Evolutionary conservation across 2,329 filamentous ascomycete genomes (phyloP).

Genomic region (Corynespora cassiicola): DNA sequence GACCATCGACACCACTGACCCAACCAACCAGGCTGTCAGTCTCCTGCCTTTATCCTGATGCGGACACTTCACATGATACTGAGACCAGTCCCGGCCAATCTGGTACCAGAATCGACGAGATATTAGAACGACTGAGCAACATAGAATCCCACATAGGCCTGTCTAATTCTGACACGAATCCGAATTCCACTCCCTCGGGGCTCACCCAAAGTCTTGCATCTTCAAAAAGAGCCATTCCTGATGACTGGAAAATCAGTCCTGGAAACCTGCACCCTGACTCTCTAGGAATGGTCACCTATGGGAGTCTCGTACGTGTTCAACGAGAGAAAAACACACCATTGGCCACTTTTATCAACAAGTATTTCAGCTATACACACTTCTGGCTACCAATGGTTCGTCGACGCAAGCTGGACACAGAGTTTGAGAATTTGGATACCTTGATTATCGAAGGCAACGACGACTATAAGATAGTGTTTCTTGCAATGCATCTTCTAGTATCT

Average conservation of each 20-base stretch:
- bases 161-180: not conserved
- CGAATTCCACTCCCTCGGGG: not conserved
- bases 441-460: too few species aligned
- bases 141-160: conserved; percentile 9
- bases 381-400: conserved; percentile 22
- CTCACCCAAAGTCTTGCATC: too few species aligned
- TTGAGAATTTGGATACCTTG: too few species aligned
- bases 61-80: conserved; percentile 3
- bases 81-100: not conserved
- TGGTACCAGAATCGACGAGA: conserved; percentile 18
- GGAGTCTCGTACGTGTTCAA: conserved; percentile 12
- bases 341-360: conserved; percentile 5
- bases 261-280: conserved; percentile 7
- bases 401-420: conserved; percentile 7
- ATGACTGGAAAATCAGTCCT: conserved; percentile 12
- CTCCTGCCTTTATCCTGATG: conserved; percentile 13
- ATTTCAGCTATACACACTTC: conserved; percentile 11
- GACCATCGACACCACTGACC: not conserved
- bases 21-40: conserved; percentile 16
- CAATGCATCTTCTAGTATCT: conserved; percentile 20
- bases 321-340: conserved; percentile 14
- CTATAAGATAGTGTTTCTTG: conserved; percentile 14
- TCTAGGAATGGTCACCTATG: conserved; percentile 9
- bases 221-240: not conserved
- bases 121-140: conserved; percentile 18